Evolutionary conservation across 139 green algal genomes (phyloP).

Genomic region (Micromonas pusilla): DNA sequence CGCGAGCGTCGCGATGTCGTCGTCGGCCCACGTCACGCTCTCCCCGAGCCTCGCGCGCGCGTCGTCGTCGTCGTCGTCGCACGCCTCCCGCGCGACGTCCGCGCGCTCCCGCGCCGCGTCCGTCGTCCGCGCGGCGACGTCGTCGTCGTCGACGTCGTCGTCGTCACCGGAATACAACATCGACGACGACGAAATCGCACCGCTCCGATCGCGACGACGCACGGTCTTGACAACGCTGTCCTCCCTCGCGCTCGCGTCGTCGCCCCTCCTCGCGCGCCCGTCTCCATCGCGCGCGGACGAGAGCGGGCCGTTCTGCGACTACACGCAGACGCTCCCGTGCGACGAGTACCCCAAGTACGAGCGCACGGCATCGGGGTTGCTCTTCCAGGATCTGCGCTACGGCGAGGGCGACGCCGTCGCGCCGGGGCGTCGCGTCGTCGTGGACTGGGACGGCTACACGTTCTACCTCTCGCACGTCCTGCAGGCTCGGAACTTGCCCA

Average conservation of each 20-base stretch:
- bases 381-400: conserved; percentile 43
- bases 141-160: background rate
- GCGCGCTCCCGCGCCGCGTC: background rate
- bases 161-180: background rate
- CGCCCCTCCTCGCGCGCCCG: background rate
- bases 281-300: background rate
- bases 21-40: too few relatives aligned
- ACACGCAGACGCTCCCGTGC: background rate
- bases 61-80: too few relatives aligned
- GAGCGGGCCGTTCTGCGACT: background rate
- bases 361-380: background rate
- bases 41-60: too few relatives aligned
- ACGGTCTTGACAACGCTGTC: too few relatives aligned
- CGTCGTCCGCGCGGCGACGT: background rate
- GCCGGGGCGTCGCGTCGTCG: conserved; percentile 48
- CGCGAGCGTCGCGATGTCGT: too few relatives aligned
- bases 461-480: background rate
- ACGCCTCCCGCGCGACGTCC: background rate
- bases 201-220: too few relatives aligned
- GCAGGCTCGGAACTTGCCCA: conserved; percentile 15
- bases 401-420: conserved; percentile 32
- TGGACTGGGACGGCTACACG: conserved; percentile 84
- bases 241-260: background rate
- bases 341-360: background rate
- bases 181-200: too few relatives aligned